Base-by-base conservation (phyloP, 306 rosid genomes). In the Boehmeria nivea region DNA sequence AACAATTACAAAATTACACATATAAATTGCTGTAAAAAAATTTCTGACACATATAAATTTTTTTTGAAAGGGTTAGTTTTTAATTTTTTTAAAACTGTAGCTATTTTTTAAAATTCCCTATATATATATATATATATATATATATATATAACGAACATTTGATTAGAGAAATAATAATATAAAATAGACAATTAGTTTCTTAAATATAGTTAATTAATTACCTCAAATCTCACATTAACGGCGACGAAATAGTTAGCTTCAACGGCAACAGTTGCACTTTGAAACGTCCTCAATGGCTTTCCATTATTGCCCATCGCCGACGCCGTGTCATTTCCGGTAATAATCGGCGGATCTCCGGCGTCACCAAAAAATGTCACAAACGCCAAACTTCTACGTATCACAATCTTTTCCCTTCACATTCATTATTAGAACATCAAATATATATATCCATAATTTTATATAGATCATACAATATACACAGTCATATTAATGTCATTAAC, bases 161-260 rank as follows among this genome's bases (percentile, higher is more conserved):
- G n/a, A n/a, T n/a, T n/a, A n/a, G 36, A 31, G 1, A 31, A 31
- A 31, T 31, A 1, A n/a, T n/a, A 6, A 40, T n/a, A 40, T 40
- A 40, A 14, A 3, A 8, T 40, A 3, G 15, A 3, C 17, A n/a
- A 40, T 3, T 40, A 4, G 6, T 40, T 40, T 40, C 4, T 40
- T 7, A 45, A 43, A 15, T 18, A 12, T 46, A 1, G 6, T 23
- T 12, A 3, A 48, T 15, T 6, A 13, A 39, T 55, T 71, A 83
- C 91, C 91, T 86, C 95, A 71, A 83, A 80, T 54, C 67, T 86
- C 2, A 86, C 60, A 73, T 78, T 81, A 67, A 83, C 60, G 57
- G 95, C 95, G 8, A 78, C 43, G 48, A 86, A 83, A 49, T 83
- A 76, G 52, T 52, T 69, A 45, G 86, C 86, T 60, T 86, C 78